Evolutionary conservation across 805 yeast genomes (phyloP).

Genomic region (Kodamaea restingae): DNA sequence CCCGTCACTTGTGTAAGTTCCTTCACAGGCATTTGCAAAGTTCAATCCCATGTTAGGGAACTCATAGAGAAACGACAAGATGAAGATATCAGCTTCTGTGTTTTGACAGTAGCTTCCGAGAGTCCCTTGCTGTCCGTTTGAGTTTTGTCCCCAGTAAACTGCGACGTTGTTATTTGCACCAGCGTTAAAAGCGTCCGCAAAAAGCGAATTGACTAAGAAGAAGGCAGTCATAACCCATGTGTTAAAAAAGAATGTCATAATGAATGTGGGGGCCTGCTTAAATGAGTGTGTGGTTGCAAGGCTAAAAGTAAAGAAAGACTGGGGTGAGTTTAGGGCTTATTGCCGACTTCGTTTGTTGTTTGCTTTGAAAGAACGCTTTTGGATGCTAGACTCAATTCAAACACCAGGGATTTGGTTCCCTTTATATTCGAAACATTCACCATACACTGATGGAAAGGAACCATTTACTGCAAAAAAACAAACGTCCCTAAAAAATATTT

Average conservation of each 20-base stretch:
- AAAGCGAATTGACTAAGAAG: conserved; percentile 7
- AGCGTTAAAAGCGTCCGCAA: conserved; percentile 11
- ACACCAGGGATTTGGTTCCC: background rate
- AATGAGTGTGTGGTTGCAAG: conserved; percentile 1
- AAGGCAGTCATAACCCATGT: conserved; percentile 7
- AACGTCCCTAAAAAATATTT: background rate
- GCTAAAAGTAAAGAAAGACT: conserved; percentile 2
- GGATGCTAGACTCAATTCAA: background rate
- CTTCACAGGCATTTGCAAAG: conserved; percentile 15
- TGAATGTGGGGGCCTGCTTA: background rate
- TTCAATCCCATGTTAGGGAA: conserved; percentile 13
- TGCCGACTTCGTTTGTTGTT: background rate
- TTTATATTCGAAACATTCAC: background rate
- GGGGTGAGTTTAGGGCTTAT: background rate
- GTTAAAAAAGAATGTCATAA: conserved; percentile 7
- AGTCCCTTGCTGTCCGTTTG: conserved; percentile 12
- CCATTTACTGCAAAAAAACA: conserved; percentile 3
- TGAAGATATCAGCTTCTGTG: conserved; percentile 12
- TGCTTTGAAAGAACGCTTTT: background rate
- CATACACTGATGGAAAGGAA: too few species aligned
- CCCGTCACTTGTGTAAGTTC: conserved; percentile 12
- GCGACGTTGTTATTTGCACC: conserved; percentile 12
- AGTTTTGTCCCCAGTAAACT: conserved; percentile 19
- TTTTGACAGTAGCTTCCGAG: conserved; percentile 14
- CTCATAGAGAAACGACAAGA: conserved; percentile 12